Conservation (phyloP, 2,329 filamentous ascomycete genomes). For the Penicillium sp. region DNA sequence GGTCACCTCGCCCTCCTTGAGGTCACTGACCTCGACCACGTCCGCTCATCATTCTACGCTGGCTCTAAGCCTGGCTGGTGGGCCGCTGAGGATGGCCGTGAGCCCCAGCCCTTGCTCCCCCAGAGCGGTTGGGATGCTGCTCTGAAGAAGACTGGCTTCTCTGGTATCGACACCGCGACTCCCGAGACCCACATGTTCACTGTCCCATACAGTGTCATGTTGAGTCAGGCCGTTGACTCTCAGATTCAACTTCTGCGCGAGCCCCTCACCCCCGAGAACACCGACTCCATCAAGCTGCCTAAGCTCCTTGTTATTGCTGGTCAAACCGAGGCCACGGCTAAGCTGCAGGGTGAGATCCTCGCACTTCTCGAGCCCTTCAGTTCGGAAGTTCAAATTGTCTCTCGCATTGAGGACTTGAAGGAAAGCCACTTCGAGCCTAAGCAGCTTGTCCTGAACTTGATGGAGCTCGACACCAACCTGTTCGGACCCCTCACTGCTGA, state of each 20-base stretch:
- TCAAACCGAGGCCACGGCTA: background rate
- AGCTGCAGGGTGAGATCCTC: background rate
- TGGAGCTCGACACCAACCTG: background rate
- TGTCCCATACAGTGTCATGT: background rate
- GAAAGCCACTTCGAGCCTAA: background rate
- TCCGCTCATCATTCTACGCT: background rate
- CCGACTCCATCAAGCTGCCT: background rate
- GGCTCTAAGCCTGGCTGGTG: conserved; percentile 37
- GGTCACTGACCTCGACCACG: background rate
- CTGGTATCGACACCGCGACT: conserved; percentile 24
- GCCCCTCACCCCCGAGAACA: background rate
- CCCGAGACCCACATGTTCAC: background rate
- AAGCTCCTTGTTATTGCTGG: conserved; percentile 1
- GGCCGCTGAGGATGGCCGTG: conserved; percentile 21
- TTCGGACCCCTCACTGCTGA: background rate
- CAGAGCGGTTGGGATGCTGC: conserved; percentile 24
- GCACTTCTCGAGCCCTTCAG: background rate
- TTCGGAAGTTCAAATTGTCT: background rate
- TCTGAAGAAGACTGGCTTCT: conserved; percentile 27
- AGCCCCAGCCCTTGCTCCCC: background rate
- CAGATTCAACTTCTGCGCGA: background rate
- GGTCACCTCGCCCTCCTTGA: conserved; percentile 6
- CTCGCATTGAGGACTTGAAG: background rate
- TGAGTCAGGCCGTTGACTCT: background rate
- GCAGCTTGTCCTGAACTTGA: background rate